phyloP scores from a whole-genome alignment of 2,329 filamentous ascomycete species.

The Lecanosticta acicola region DNA sequence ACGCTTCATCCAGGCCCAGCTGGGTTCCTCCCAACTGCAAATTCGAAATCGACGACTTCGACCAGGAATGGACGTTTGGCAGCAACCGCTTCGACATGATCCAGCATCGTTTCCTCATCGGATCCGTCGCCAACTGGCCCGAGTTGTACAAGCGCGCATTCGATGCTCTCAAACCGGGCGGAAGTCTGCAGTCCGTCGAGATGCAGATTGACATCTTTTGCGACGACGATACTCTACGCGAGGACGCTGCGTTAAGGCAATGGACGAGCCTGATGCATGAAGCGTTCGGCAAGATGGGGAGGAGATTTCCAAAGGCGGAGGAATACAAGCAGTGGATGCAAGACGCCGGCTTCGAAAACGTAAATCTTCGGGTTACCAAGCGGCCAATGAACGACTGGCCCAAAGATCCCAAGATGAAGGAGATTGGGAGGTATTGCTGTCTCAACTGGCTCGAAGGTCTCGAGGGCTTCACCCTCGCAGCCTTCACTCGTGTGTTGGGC shows the following conservation, averaged over 20 bases:
- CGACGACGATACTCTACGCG: constrained; percentile 38
- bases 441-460: constrained; percentile 35
- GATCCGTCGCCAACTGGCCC: constrained; percentile 20
- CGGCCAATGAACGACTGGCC: constrained; percentile 28
- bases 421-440: constrained; percentile 23
- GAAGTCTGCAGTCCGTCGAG: constrained; percentile 42
- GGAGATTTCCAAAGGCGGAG: constrained; percentile 11
- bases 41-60: constrained; percentile 32
- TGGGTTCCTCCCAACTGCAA: constrained; percentile 26
- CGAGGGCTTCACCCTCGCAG: constrained; percentile 40
- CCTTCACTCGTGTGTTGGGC: constrained; percentile 39
- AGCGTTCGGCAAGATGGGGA: constrained; percentile 21
- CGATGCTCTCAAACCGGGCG: constrained; percentile 36
- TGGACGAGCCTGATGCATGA: constrained; percentile 25
- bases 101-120: constrained; percentile 36
- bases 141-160: constrained; percentile 30
- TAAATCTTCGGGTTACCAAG: constrained; percentile 21
- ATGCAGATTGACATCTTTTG: constrained; percentile 35
- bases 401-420: constrained; percentile 26
- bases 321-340: constrained; percentile 17
- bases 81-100: constrained; percentile 38
- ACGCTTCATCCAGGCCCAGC: constrained; percentile 1
- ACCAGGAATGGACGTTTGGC: constrained; percentile 37
- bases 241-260: constrained; percentile 19
- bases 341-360: constrained; percentile 25